Conservation (phyloP, 495 filamentous ascomycete genomes). For the Podospora pseudoanserina region DNA sequence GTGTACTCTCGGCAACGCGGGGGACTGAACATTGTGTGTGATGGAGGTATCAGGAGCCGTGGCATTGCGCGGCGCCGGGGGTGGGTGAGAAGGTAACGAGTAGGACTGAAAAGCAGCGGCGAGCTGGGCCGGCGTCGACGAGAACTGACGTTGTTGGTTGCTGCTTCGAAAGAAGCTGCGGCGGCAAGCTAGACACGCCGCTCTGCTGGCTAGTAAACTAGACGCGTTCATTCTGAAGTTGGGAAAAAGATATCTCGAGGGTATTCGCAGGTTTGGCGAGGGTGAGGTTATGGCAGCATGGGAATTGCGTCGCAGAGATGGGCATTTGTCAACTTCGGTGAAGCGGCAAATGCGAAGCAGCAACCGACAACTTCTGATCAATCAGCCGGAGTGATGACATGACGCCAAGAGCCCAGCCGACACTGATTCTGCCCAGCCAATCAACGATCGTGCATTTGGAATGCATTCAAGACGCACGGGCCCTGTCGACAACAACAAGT, state of each 20-base stretch:
- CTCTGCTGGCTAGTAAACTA: conserved; percentile 25
- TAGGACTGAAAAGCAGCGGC: conserved; percentile 72
- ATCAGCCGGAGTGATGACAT: conserved; percentile 37
- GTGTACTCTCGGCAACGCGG: conserved; percentile 46
- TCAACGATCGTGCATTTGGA: conserved; percentile 34
- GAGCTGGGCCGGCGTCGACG: conserved; percentile 51
- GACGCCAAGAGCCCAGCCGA: conserved; percentile 30
- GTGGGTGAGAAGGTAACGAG: conserved; percentile 55
- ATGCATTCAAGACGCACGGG: conserved; percentile 11
- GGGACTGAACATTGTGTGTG: conserved; percentile 43
- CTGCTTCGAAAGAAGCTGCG: conserved; percentile 46
- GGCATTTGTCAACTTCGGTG: neutral
- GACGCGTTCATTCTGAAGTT: conserved; percentile 29
- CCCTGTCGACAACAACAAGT: neutral
- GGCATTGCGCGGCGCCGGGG: conserved; percentile 63
- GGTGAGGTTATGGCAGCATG: conserved; percentile 10
- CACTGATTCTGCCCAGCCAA: conserved; percentile 41
- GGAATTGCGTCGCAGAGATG: conserved; percentile 9
- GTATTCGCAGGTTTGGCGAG: neutral
- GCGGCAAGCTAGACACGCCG: conserved; percentile 31
- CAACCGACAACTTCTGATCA: conserved; percentile 11
- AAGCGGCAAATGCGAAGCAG: conserved; percentile 11
- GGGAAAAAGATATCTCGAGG: conserved; percentile 1
- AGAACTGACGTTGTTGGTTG: conserved; percentile 49
- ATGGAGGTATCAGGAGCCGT: conserved; percentile 67